Evolutionary conservation across 1,284 basidiomycete species (phyloP).

Genomic region (Melampsora occidentalis): DNA sequence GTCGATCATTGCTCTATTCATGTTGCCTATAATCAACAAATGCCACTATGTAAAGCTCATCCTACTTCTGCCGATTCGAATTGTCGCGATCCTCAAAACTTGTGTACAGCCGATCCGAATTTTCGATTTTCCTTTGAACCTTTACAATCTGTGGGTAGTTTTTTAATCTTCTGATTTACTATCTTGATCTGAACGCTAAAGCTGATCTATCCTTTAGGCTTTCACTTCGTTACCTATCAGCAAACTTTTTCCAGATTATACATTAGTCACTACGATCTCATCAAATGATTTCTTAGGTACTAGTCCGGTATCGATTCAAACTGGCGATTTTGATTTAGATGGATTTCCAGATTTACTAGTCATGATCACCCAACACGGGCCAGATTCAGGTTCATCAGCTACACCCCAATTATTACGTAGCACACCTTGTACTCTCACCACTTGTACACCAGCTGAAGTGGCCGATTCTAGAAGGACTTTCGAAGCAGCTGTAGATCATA

Average conservation of each 20-base stretch:
- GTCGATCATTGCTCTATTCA: slow-evolving; percentile 74
- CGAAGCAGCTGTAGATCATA: slow-evolving; percentile 61
- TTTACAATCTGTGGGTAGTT: slow-evolving; percentile 15
- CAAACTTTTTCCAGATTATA: slow-evolving; percentile 60
- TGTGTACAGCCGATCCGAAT: slow-evolving; percentile 75
- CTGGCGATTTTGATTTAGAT: slow-evolving; percentile 90
- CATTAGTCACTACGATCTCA: slow-evolving; percentile 58
- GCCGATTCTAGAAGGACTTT: slow-evolving; percentile 63
- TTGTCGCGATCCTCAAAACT: slow-evolving; percentile 73
- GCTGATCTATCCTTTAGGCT: slow-evolving; percentile 57
- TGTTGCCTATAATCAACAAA: slow-evolving; percentile 89
- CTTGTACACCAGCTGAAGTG: slow-evolving; percentile 46
- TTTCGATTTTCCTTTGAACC: slow-evolving; percentile 67
- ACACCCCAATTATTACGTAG: slow-evolving; percentile 71
- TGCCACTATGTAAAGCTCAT: slow-evolving; percentile 67
- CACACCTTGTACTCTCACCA: slow-evolving; percentile 64
- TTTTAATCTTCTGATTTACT: neutral
- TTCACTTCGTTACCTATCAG: slow-evolving; percentile 68
- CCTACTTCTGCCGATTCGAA: slow-evolving; percentile 46
- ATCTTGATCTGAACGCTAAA: slow-evolving; percentile 12
- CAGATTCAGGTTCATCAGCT: slow-evolving; percentile 52
- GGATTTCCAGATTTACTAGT: slow-evolving; percentile 88
- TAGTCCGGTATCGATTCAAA: slow-evolving; percentile 71
- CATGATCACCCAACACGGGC: slow-evolving; percentile 59
- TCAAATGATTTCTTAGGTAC: slow-evolving; percentile 60